A percentile compares a stretch with the other conserved stretches of the same genome.
Evolutionary conservation across 2,329 filamentous ascomycete species (phyloP).

Genomic region (Paecilomyces fulvus): DNA sequence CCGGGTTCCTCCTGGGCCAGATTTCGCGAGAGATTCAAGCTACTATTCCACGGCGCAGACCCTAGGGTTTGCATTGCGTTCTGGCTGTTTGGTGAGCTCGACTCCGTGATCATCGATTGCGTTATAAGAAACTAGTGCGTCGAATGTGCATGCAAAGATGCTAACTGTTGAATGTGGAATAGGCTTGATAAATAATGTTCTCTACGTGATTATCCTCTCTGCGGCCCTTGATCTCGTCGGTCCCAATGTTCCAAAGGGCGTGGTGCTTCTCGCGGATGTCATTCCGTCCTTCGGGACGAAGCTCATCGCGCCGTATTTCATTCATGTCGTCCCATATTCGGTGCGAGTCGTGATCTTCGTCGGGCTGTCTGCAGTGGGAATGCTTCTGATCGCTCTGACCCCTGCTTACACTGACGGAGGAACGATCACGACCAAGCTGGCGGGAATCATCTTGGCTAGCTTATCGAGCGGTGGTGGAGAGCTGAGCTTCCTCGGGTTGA

Average conservation of each 20-base stretch:
- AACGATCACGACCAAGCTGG: slow-evolving; percentile 66
- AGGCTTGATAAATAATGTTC: slow-evolving; percentile 93
- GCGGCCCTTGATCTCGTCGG: slow-evolving; percentile 93
- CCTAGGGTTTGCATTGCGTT: slow-evolving; percentile 69
- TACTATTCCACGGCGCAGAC: slow-evolving; percentile 59
- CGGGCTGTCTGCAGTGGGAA: slow-evolving; percentile 67
- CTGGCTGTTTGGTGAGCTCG: slow-evolving; percentile 75
- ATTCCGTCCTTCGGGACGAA: slow-evolving; percentile 84
- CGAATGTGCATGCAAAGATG: neutral
- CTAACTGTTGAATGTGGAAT: slow-evolving; percentile 2
- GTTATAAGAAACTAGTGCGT: neutral
- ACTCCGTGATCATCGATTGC: neutral
- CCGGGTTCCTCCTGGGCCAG: slow-evolving; percentile 63
- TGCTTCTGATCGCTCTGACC: slow-evolving; percentile 80
- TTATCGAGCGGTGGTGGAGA: slow-evolving; percentile 81
- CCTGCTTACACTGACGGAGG: slow-evolving; percentile 49
- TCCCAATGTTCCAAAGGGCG: slow-evolving; percentile 72
- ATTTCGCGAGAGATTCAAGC: slow-evolving; percentile 57
- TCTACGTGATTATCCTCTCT: slow-evolving; percentile 94
- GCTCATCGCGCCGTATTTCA: slow-evolving; percentile 84
- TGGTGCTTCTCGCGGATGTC: slow-evolving; percentile 89
- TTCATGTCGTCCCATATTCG: slow-evolving; percentile 75
- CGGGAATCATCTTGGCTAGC: slow-evolving; percentile 76
- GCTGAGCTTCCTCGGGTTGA: slow-evolving; percentile 80
- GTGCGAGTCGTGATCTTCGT: slow-evolving; percentile 68